Evolutionary conservation across 345 rosid species (phyloP), one percentile per base, ranked within the genome.

Genomic region (Aegle marmelos): DNA sequence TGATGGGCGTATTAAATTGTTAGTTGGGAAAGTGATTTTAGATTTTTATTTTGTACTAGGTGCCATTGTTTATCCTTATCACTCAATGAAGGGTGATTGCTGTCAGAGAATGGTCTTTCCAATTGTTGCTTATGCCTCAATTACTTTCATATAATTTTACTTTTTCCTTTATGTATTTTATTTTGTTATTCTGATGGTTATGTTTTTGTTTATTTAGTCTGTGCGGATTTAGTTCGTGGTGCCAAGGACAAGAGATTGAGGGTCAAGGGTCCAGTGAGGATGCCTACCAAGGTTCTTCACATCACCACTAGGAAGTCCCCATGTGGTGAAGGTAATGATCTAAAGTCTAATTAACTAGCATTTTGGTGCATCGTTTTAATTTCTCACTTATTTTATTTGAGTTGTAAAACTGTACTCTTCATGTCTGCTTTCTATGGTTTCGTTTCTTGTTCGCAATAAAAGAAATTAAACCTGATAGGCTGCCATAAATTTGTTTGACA

Each of bases 221-320:
- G 90, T 65, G 45, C 88, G 72, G 91, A 89, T 76, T 82, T 89
- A 84, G 86, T 85, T 31, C 89, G 90, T 36, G 91, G 91, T 63
- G 91, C 90, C 1, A 89, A 89, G 83, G 90, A 89, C 17, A 89
- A 86, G 87, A 83, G 82, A 68, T 69, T 89, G 78, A 81, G 88
- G 79, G 87, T 89, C 0, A 89, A 89, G 84, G 91, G 91, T 74
- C 91, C 90, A 4, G 91, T 87, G 79, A 89, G 90, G 60, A 89
- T 89, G 84, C 91, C 91, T 0, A 87, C 90, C 36, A 89, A 87
- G 79, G 87, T 84, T 83, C 92, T 89, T 77, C 76, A 83, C 70
- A 87, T 89, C 45, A 87, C 90, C 9, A 89, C 92, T 50, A 84
- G 92, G 81, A 89, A 89, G 78, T 78, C 90, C 16, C 91, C 92